Evolutionary conservation across 31 red algal species (phyloP).

Genomic region (Asparagopsis taxiformis): DNA sequence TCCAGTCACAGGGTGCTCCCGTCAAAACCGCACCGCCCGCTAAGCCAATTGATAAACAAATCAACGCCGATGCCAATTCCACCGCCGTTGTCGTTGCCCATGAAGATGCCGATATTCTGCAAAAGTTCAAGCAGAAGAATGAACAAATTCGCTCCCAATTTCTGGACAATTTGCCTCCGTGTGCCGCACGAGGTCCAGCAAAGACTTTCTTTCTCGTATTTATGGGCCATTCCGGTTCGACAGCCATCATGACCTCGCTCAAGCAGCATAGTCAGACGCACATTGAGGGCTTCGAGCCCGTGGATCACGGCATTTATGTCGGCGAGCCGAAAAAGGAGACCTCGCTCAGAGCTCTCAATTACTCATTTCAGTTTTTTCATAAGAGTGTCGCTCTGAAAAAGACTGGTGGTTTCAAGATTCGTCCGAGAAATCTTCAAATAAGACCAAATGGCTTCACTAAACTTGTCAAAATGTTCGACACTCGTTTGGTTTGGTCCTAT

Average conservation of each 20-base stretch:
- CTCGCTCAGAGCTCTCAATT: conserved; percentile 25
- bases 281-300: conserved; percentile 45
- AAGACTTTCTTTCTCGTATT: conserved; percentile 55
- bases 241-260: conserved; percentile 55
- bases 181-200: conserved; percentile 6
- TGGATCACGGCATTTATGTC: conserved; percentile 44
- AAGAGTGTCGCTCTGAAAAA: background rate
- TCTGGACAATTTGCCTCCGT: conserved; percentile 11
- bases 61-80: no score
- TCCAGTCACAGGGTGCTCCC: no score
- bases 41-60: no score
- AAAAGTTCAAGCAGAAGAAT: no score
- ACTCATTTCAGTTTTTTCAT: conserved; percentile 30
- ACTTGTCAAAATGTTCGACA: conserved; percentile 30
- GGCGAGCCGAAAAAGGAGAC: conserved; percentile 6
- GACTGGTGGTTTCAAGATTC: conserved; percentile 64
- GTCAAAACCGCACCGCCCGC: no score
- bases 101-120: no score
- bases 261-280: conserved; percentile 31
- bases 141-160: conserved; percentile 5
- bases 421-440: conserved; percentile 17
- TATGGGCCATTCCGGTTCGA: conserved; percentile 74
- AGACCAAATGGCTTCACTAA: conserved; percentile 1
- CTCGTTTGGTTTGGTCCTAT: conserved; percentile 64
- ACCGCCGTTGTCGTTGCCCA: no score